Evolutionary conservation across 208 protist genomes (phyloP).

Genomic region (Crithidia fasciculata): DNA sequence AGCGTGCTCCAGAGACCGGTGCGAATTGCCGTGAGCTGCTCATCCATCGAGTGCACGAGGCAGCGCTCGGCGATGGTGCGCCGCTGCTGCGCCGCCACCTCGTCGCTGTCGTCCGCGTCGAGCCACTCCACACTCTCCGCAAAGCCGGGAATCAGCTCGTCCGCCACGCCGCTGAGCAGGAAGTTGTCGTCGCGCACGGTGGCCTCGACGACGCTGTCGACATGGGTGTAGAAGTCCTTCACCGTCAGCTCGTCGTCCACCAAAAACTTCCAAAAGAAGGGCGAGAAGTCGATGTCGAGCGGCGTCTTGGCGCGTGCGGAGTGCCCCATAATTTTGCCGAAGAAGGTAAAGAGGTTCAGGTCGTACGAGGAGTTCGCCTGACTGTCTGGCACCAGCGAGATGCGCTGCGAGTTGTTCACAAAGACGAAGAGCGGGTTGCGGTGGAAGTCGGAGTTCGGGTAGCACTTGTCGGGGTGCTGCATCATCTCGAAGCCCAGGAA

Average conservation of each 20-base stretch:
- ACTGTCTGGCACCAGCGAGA: slow-evolving; percentile 84
- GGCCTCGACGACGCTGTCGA: slow-evolving; percentile 85
- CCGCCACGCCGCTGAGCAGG: slow-evolving; percentile 74
- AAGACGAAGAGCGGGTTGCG: slow-evolving; percentile 88
- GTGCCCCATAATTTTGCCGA: slow-evolving; percentile 92
- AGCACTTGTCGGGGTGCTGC: slow-evolving; percentile 85
- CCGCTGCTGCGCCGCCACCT: slow-evolving; percentile 34
- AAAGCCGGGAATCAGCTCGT: slow-evolving; percentile 86
- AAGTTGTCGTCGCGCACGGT: slow-evolving; percentile 85
- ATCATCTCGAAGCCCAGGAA: slow-evolving; percentile 89
- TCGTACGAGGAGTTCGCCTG: slow-evolving; percentile 73
- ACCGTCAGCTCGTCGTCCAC: slow-evolving; percentile 83
- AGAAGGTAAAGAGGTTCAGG: slow-evolving; percentile 86
- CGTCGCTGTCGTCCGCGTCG: slow-evolving; percentile 41
- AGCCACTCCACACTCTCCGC: slow-evolving; percentile 49
- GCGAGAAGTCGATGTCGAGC: slow-evolving; percentile 88
- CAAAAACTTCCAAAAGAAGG: slow-evolving; percentile 93
- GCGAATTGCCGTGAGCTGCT: slow-evolving; percentile 84
- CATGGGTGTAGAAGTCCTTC: slow-evolving; percentile 88
- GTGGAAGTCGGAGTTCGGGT: slow-evolving; percentile 84
- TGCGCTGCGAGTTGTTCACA: slow-evolving; percentile 84
- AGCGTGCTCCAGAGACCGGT: slow-evolving; percentile 79
- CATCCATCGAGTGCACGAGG: slow-evolving; percentile 88
- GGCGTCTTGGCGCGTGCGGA: slow-evolving; percentile 66
- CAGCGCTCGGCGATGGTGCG: slow-evolving; percentile 80